Conservation (phyloP, 805 yeast genomes). For the Candida adriatica region DNA sequence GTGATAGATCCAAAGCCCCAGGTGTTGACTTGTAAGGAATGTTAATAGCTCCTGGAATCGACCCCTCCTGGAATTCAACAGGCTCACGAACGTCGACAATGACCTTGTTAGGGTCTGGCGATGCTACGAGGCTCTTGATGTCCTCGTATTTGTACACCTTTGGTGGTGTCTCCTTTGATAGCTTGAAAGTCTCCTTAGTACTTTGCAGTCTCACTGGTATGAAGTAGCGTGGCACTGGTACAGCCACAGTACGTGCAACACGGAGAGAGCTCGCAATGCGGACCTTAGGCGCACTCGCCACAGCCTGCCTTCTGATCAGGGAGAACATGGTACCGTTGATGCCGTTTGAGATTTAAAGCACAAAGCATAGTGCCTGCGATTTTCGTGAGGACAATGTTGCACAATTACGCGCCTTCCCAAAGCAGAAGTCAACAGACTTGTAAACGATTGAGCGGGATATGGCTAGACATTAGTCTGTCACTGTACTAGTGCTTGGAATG, state of each 20-base stretch:
- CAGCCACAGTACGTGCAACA: not conserved
- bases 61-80: constrained; percentile 59
- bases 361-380: too few species aligned
- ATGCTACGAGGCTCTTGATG: constrained; percentile 37
- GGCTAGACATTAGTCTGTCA: too few species aligned
- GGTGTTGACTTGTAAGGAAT: constrained; percentile 89
- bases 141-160: constrained; percentile 45
- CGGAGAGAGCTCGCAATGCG: too few species aligned
- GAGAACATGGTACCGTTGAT: too few species aligned
- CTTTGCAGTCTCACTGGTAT: constrained; percentile 7
- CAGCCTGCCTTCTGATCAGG: too few species aligned
- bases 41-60: constrained; percentile 79
- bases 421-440: too few species aligned
- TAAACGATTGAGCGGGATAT: too few species aligned
- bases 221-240: not conserved
- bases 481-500: constrained; percentile 2
- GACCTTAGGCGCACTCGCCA: too few species aligned
- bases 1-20: constrained; percentile 76
- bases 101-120: constrained; percentile 43
- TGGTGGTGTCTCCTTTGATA: constrained; percentile 9
- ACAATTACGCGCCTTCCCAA: too few species aligned
- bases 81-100: constrained; percentile 94
- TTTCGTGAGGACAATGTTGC: too few species aligned
- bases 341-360: too few species aligned
- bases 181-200: constrained; percentile 26